phyloP scores from a whole-genome alignment of 2,329 filamentous ascomycete genomes.

The Colletotrichum sp. region DNA sequence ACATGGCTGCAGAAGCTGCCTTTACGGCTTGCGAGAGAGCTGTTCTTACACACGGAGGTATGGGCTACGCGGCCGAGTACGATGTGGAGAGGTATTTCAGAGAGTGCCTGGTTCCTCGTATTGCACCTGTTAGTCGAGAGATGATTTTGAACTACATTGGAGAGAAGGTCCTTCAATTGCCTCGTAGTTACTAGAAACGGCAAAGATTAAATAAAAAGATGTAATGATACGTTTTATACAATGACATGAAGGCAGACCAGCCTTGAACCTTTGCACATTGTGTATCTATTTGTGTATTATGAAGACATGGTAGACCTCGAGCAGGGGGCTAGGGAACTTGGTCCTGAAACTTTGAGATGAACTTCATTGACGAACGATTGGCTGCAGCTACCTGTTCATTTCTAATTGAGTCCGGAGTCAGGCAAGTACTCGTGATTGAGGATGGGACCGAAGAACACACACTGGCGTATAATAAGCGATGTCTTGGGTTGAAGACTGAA shows the following conservation, averaged over 20 bases:
- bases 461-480: neutral
- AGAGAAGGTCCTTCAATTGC: constrained; percentile 71
- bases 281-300: neutral
- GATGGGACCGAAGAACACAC: neutral
- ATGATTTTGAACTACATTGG: constrained; percentile 80
- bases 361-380: no score
- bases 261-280: neutral
- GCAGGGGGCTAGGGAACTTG: neutral
- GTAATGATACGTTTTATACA: neutral
- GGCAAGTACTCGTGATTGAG: neutral
- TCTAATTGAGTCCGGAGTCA: neutral
- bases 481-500: neutral
- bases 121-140: constrained; percentile 70
- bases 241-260: neutral
- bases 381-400: neutral
- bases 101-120: constrained; percentile 69
- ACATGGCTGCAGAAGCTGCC: constrained; percentile 69
- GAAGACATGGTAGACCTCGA: neutral
- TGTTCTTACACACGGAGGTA: constrained; percentile 64
- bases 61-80: constrained; percentile 70
- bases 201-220: neutral
- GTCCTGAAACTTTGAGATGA: neutral
- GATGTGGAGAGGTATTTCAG: constrained; percentile 70
- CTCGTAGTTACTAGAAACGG: constrained; percentile 64
- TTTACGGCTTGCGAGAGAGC: constrained; percentile 67